A percentile compares a stretch with the other conserved stretches of the same genome.
Evolutionary conservation across 202 grass and related monocot genomes (phyloP).

Genomic region (Panicum hallii): DNA sequence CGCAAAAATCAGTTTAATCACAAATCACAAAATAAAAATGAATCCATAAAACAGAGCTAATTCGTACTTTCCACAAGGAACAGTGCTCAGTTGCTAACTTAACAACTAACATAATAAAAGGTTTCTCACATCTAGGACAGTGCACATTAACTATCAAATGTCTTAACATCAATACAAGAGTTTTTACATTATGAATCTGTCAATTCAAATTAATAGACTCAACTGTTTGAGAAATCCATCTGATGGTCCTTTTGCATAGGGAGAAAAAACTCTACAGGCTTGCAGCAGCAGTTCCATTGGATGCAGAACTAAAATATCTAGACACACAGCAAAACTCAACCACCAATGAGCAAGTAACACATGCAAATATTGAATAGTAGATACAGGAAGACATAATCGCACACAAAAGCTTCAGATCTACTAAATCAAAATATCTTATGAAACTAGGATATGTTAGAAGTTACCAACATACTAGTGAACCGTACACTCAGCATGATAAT

Average conservation of each 20-base stretch:
- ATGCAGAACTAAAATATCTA: slow-evolving; percentile 24
- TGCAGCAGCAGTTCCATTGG: slow-evolving; percentile 14
- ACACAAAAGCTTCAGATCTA: slow-evolving; percentile 20
- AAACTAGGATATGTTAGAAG: slow-evolving; percentile 23
- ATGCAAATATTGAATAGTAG: slow-evolving; percentile 3
- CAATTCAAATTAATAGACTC: slow-evolving; percentile 19
- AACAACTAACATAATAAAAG: slow-evolving; percentile 23
- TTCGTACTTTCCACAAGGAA: background rate
- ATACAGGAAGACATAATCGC: slow-evolving; percentile 17
- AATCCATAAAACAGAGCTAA: background rate
- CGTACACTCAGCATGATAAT: background rate
- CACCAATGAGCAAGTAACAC: slow-evolving; percentile 21
- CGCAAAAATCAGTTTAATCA: background rate
- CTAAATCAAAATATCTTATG: slow-evolving; percentile 1
- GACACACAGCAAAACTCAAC: slow-evolving; percentile 24
- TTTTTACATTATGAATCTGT: slow-evolving; percentile 7
- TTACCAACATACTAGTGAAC: slow-evolving; percentile 38
- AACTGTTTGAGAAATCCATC: slow-evolving; percentile 33
- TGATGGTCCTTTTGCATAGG: slow-evolving; percentile 25
- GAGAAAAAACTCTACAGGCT: background rate
- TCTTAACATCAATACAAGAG: background rate
- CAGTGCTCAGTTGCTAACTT: background rate
- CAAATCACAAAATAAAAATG: slow-evolving; percentile 12
- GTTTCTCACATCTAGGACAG: background rate
- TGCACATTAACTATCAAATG: background rate